A percentile compares a stretch with the other conserved stretches of the same genome.
These are phyloP conservation scores for Aphanocladium album DNA, from an alignment of 2,329 filamentous ascomycete genomes.

Conservation along the genomic window DNA sequence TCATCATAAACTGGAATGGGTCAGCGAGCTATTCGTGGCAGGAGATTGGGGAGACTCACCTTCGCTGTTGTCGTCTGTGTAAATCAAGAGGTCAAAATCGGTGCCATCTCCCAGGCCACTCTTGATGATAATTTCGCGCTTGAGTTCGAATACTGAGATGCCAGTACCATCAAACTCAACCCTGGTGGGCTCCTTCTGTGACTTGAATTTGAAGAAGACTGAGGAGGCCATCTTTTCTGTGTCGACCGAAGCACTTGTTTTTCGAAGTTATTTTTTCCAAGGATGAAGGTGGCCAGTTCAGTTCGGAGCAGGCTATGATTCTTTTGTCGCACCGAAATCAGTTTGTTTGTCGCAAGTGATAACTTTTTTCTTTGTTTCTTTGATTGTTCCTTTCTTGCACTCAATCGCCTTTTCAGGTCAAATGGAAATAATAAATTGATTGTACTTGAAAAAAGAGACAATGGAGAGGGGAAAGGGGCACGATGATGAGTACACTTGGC, in stretches of 20 bases:
- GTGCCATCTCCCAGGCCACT: conserved; percentile 91
- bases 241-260: background rate
- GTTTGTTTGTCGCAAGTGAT: conserved; percentile 4
- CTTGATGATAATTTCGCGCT: conserved; percentile 95
- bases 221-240: conserved; percentile 74
- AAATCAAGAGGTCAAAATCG: conserved; percentile 94
- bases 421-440: conserved; percentile 49
- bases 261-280: background rate
- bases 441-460: conserved; percentile 36
- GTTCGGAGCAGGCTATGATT: background rate
- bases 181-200: conserved; percentile 88
- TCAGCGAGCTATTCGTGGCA: conserved; percentile 23
- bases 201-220: conserved; percentile 99
- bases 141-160: conserved; percentile 97
- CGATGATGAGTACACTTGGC: conserved; percentile 37
- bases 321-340: conserved; percentile 4
- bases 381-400: conserved; percentile 29
- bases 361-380: conserved; percentile 26
- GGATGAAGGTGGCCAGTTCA: background rate
- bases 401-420: conserved; percentile 34
- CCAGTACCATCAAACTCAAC: conserved; percentile 97
- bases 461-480: conserved; percentile 29
- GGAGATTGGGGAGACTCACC: conserved; percentile 51
- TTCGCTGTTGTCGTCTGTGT: conserved; percentile 85
- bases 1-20: conserved; percentile 77